These are phyloP conservation scores for Cerrena zonata DNA, from an alignment of 1,284 basidiomycete species.

Conservation along the genomic window DNA sequence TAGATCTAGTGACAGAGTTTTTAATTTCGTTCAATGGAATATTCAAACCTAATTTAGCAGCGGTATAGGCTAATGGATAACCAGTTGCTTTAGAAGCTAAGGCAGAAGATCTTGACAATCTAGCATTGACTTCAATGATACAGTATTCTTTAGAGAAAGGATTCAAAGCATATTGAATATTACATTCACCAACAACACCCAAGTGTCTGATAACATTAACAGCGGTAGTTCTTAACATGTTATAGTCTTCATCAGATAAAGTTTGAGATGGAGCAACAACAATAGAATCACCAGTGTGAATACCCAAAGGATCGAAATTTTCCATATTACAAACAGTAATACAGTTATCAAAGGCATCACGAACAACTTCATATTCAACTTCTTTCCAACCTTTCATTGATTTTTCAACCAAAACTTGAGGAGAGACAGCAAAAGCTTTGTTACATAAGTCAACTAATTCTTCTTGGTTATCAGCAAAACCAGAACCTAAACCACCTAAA, in stretches of 20 bases:
- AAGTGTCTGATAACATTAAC: conserved; percentile 98
- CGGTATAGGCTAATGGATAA: conserved; percentile 95
- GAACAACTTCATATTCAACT: conserved; percentile 98
- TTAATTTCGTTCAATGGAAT: conserved; percentile 97
- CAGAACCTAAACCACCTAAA: conserved; percentile 89
- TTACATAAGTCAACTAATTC: conserved; percentile 84
- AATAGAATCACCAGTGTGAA: conserved; percentile 99
- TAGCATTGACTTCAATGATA: conserved; percentile 99
- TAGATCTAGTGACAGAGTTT: conserved; percentile 95
- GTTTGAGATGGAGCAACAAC: conserved; percentile 98
- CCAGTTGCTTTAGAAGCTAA: conserved; percentile 98
- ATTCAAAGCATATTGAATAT: conserved; percentile 98
- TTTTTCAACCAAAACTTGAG: conserved; percentile 95
- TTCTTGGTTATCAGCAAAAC: conserved; percentile 86
- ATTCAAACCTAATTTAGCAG: conserved; percentile 93
- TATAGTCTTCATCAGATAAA: conserved; percentile 94
- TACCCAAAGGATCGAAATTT: conserved; percentile 98
- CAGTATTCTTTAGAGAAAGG: conserved; percentile 94
- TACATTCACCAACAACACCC: conserved; percentile 96
- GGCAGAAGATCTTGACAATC: conserved; percentile 96
- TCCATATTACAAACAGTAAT: conserved; percentile 99
- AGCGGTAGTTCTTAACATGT: conserved; percentile 97
- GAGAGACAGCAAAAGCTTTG: conserved; percentile 94
- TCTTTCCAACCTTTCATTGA: conserved; percentile 99
- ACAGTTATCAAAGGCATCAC: conserved; percentile 94